phyloP scores from a whole-genome alignment of 2,329 filamentous ascomycete species.

The Fusarium penzigii region DNA sequence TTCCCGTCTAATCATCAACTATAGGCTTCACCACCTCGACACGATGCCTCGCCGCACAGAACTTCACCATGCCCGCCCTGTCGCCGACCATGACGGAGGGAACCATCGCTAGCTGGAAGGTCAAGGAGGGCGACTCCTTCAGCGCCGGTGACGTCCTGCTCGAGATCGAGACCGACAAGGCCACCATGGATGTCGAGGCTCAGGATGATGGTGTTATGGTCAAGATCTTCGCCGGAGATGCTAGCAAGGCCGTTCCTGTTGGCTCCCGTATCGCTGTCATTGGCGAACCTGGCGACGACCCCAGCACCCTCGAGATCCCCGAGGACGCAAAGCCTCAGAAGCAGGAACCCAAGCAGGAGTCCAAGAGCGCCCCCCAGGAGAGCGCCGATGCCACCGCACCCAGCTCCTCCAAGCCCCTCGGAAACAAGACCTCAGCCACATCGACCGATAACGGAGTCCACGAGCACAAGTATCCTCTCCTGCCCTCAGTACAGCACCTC shows the following conservation, averaged over 20 bases:
- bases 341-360: slow-evolving; percentile 41
- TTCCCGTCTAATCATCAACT: neutral
- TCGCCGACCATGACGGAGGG: slow-evolving; percentile 95
- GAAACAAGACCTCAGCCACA: slow-evolving; percentile 38
- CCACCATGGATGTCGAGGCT: slow-evolving; percentile 91
- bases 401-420: slow-evolving; percentile 36
- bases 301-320: slow-evolving; percentile 73
- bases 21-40: slow-evolving; percentile 66
- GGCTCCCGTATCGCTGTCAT: slow-evolving; percentile 80
- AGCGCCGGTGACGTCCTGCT: slow-evolving; percentile 82
- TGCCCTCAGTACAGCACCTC: slow-evolving; percentile 82
- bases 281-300: slow-evolving; percentile 79
- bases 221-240: slow-evolving; percentile 76
- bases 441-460: slow-evolving; percentile 50
- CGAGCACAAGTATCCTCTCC: slow-evolving; percentile 70
- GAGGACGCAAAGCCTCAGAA: slow-evolving; percentile 66
- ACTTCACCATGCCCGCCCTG: slow-evolving; percentile 88
- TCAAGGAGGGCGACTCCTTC: slow-evolving; percentile 85
- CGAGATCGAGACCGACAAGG: slow-evolving; percentile 93
- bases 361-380: slow-evolving; percentile 58
- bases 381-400: slow-evolving; percentile 30
- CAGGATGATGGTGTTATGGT: slow-evolving; percentile 86
- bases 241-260: slow-evolving; percentile 75
- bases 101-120: slow-evolving; percentile 81
- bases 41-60: slow-evolving; percentile 70